These are phyloP conservation scores for Triticum dicoccoides DNA, from an alignment of 176 grass and related monocot species.

Conservation along the genomic window DNA sequence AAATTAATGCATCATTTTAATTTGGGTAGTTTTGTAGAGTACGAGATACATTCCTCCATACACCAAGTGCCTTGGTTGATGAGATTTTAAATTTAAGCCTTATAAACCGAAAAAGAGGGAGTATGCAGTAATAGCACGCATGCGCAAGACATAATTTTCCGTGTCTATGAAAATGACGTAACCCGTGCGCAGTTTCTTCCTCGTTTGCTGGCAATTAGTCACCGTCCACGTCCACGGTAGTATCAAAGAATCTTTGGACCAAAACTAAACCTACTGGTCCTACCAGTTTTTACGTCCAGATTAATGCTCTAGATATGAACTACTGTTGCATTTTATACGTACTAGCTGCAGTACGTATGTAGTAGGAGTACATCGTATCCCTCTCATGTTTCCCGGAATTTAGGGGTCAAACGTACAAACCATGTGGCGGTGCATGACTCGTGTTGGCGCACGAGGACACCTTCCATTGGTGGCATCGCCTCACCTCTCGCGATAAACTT, in stretches of 20 bases:
- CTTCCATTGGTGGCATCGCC: slow-evolving; percentile 3
- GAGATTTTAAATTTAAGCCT: no score
- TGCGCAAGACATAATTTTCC: slow-evolving; percentile 7
- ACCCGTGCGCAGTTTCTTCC: neutral
- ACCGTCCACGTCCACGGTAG: slow-evolving; percentile 13
- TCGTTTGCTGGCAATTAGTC: slow-evolving; percentile 21
- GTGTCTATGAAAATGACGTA: slow-evolving; percentile 18
- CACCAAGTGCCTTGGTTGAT: no score
- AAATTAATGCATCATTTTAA: no score
- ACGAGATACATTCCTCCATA: no score
- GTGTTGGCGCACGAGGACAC: slow-evolving; percentile 15
- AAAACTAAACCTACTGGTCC: neutral
- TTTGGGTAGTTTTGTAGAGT: no score
- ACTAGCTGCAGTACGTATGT: neutral
- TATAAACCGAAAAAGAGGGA: no score
- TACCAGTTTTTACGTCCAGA: neutral
- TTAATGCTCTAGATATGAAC: neutral
- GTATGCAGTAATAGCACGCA: neutral
- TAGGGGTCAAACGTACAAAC: slow-evolving; percentile 21
- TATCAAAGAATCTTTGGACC: neutral
- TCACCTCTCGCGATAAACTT: neutral
- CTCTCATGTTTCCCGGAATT: neutral
- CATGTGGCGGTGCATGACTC: slow-evolving; percentile 20
- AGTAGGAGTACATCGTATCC: neutral
- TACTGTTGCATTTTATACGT: neutral